These are phyloP conservation scores for Actinomortierella ambigua DNA, from an alignment of 371 early-diverging fungal species.

Conservation along the genomic window DNA sequence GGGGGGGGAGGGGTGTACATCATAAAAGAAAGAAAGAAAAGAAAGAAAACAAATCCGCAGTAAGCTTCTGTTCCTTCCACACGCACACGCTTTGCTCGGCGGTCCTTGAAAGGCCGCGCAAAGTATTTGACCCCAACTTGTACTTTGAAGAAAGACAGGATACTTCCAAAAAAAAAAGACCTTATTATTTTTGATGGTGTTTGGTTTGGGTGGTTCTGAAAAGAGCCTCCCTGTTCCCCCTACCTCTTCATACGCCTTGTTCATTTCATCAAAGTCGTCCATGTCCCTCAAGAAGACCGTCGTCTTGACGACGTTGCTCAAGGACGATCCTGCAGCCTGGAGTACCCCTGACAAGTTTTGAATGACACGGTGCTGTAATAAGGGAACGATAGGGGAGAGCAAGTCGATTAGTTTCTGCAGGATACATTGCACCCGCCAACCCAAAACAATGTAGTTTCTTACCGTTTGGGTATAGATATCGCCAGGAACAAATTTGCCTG, in stretches of 20 bases:
- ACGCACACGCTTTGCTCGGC: too few relatives aligned
- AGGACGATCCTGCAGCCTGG: slow-evolving; percentile 72
- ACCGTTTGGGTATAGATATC: slow-evolving; percentile 72
- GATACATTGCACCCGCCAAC: background rate
- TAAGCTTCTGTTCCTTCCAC: too few relatives aligned
- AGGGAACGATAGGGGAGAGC: background rate
- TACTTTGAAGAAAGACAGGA: slow-evolving; percentile 4
- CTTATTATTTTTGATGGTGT: too few relatives aligned
- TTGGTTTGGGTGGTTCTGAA: too few relatives aligned
- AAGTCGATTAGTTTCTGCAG: background rate
- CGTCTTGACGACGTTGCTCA: slow-evolving; percentile 87
- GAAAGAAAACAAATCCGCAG: background rate
- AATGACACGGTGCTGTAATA: slow-evolving; percentile 64
- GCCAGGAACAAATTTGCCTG: slow-evolving; percentile 58
- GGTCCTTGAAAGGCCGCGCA: too few relatives aligned
- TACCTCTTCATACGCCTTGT: slow-evolving; percentile 79
- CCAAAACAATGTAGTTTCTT: slow-evolving; percentile 1
- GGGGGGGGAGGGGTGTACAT: slow-evolving; percentile 11
- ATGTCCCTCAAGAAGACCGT: slow-evolving; percentile 91
- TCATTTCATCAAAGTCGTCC: slow-evolving; percentile 88
- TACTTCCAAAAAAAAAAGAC: background rate
- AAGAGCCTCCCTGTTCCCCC: slow-evolving; percentile 4
- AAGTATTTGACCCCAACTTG: slow-evolving; percentile 11
- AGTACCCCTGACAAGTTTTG: slow-evolving; percentile 80
- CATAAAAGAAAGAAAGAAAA: background rate